phyloP scores from a whole-genome alignment of 2,329 filamentous ascomycete species.

The Zalaria obscura region DNA sequence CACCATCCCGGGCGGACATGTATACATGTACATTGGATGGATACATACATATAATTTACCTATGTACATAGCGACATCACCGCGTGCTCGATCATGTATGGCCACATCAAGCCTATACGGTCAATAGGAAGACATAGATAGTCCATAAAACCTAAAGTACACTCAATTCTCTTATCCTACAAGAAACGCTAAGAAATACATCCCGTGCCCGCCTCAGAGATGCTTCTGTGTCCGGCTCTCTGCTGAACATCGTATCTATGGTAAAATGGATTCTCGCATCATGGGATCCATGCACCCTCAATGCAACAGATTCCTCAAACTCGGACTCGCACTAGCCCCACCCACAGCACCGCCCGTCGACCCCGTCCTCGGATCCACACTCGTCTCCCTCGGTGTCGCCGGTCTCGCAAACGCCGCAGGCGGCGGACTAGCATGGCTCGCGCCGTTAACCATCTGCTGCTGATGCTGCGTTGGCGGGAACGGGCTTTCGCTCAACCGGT shows the following conservation, averaged over 20 bases:
- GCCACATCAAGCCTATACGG: too few species aligned
- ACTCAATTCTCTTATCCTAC: too few species aligned
- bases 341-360: constrained; percentile 1
- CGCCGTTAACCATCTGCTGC: neutral
- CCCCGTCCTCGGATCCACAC: constrained; percentile 7
- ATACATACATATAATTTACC: too few species aligned
- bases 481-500: constrained; percentile 3
- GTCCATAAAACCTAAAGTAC: too few species aligned
- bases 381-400: constrained; percentile 12
- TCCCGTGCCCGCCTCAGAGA: too few species aligned
- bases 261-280: neutral
- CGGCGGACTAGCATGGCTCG: neutral
- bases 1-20: too few species aligned
- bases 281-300: constrained; percentile 7
- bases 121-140: too few species aligned
- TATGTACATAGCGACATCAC: too few species aligned
- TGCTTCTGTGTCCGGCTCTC: too few species aligned
- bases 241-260: neutral
- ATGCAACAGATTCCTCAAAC: constrained; percentile 32
- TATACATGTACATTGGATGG: too few species aligned
- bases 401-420: constrained; percentile 4
- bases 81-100: too few species aligned
- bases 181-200: too few species aligned
- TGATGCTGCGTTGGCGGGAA: constrained; percentile 14
- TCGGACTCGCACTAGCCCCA: constrained; percentile 32